Evolutionary conservation across 208 protist genomes (phyloP).

Genomic region (Wallacemonas sp.): DNA sequence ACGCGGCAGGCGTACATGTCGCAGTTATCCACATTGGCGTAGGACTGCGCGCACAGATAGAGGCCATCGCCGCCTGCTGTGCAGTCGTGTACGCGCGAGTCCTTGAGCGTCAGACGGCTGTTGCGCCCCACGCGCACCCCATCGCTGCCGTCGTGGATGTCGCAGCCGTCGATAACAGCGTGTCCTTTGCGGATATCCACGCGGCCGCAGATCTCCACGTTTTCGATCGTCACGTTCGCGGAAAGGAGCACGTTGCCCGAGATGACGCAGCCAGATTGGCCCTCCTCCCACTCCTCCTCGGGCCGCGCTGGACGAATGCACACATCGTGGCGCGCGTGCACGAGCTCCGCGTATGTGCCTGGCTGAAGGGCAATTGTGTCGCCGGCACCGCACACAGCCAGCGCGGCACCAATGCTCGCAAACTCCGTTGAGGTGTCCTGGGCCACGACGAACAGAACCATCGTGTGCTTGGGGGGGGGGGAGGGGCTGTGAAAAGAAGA

Average conservation of each 20-base stretch:
- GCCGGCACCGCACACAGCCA: slow-evolving; percentile 45
- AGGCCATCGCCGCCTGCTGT: slow-evolving; percentile 71
- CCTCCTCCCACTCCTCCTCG: slow-evolving; percentile 36
- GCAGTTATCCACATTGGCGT: slow-evolving; percentile 66
- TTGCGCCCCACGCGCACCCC: slow-evolving; percentile 70
- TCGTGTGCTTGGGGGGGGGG: background rate
- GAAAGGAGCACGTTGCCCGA: slow-evolving; percentile 53
- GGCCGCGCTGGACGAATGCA: slow-evolving; percentile 33
- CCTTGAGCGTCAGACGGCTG: slow-evolving; percentile 42
- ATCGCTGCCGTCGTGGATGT: slow-evolving; percentile 76
- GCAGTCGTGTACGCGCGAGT: slow-evolving; percentile 74
- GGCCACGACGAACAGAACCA: slow-evolving; percentile 32
- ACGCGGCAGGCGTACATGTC: slow-evolving; percentile 88
- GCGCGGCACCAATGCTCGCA: slow-evolving; percentile 57
- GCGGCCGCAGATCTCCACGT: slow-evolving; percentile 54
- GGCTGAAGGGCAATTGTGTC: slow-evolving; percentile 60
- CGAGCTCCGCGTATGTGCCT: slow-evolving; percentile 78
- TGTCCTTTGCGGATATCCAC: slow-evolving; percentile 80
- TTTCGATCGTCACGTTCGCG: slow-evolving; percentile 48
- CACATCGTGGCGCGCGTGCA: slow-evolving; percentile 56
- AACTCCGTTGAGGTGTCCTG: slow-evolving; percentile 48
- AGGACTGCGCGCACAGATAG: slow-evolving; percentile 70
- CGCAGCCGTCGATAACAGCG: slow-evolving; percentile 68
- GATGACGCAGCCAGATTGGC: slow-evolving; percentile 42
- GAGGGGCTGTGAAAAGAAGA: background rate